These are phyloP conservation scores for Aspergillus sp. DNA, from an alignment of 2,329 filamentous ascomycete genomes.

Conservation along the genomic window DNA sequence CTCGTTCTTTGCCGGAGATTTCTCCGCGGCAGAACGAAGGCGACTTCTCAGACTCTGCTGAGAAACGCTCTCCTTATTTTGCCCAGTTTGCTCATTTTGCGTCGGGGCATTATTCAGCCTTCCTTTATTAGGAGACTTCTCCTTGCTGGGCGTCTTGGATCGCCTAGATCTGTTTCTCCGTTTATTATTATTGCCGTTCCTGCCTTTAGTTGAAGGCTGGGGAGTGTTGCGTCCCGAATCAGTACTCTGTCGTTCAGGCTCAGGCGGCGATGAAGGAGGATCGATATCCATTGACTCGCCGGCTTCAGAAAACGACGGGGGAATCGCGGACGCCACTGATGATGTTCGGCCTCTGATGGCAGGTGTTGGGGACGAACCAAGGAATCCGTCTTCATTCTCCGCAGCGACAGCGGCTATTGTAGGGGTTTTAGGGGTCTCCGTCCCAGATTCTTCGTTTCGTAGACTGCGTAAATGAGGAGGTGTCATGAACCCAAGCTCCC, in stretches of 20 bases:
- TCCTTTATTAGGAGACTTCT: conserved; percentile 2
- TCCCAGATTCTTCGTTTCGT: conserved; percentile 22
- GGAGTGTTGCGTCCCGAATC: conserved; percentile 18
- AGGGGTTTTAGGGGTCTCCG: conserved; percentile 42
- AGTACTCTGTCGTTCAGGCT: conserved; percentile 23
- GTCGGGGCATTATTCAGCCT: background rate
- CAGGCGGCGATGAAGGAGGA: conserved; percentile 38
- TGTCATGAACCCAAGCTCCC: conserved; percentile 27
- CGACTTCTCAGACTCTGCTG: conserved; percentile 10
- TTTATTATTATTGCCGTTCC: conserved; percentile 15
- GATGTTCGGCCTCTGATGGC: conserved; percentile 36
- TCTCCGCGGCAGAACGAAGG: conserved; percentile 26
- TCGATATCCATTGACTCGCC: conserved; percentile 25
- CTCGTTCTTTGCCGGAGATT: conserved; percentile 11
- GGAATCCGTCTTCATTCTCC: conserved; percentile 46
- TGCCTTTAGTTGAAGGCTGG: conserved; percentile 5
- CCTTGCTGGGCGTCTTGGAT: conserved; percentile 3
- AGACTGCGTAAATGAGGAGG: conserved; percentile 29
- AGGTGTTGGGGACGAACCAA: conserved; percentile 55
- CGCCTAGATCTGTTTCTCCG: conserved; percentile 15
- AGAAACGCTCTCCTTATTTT: background rate
- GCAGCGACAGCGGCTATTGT: conserved; percentile 37
- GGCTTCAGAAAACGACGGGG: conserved; percentile 36
- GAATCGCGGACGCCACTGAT: conserved; percentile 27
- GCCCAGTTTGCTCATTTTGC: background rate